A percentile compares a stretch with the other conserved stretches of the same genome.
Evolutionary conservation across 177 flowering plant species (phyloP).

Genomic region (Vitis hybrid): DNA sequence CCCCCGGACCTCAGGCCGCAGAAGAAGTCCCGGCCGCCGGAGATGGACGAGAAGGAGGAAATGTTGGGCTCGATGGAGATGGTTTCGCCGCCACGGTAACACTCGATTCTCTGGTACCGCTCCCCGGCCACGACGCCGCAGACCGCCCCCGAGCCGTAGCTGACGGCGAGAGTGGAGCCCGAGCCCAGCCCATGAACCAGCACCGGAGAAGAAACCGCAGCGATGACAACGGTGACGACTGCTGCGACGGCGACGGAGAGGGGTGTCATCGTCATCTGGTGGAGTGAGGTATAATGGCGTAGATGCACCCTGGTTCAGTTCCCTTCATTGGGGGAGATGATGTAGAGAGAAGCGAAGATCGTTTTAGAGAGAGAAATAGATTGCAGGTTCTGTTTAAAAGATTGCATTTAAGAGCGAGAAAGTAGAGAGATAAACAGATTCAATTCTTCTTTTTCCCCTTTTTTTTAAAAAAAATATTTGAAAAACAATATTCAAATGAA

Average conservation of each 20-base stretch:
- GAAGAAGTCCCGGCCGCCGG: conserved; percentile 66
- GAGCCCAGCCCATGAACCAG: conserved; percentile 50
- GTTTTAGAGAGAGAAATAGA: conserved; percentile 7
- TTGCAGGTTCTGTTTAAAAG: background rate
- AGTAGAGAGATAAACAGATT: background rate
- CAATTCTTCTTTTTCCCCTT: too few relatives aligned
- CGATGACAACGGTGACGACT: background rate
- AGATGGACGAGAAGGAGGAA: conserved; percentile 53
- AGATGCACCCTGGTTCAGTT: background rate
- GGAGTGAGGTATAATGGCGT: background rate
- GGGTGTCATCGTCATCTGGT: conserved; percentile 39
- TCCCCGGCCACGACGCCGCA: conserved; percentile 57
- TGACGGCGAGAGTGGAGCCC: conserved; percentile 68
- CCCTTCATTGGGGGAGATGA: conserved; percentile 26
- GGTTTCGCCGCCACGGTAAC: conserved; percentile 27
- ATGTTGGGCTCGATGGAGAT: conserved; percentile 36
- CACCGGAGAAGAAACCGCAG: background rate
- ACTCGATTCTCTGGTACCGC: conserved; percentile 34
- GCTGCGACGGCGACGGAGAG: conserved; percentile 12
- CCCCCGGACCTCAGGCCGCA: conserved; percentile 81
- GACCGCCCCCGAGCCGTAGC: conserved; percentile 47
- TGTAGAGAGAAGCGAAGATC: conserved; percentile 3
- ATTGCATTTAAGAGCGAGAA: background rate
- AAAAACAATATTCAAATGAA: too few relatives aligned
- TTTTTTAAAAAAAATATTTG: too few relatives aligned